Evolutionary conservation across 2,329 filamentous ascomycete genomes (phyloP), one percentile per base, ranked within the genome.

Genomic region (Tolypocladium tundrense): DNA sequence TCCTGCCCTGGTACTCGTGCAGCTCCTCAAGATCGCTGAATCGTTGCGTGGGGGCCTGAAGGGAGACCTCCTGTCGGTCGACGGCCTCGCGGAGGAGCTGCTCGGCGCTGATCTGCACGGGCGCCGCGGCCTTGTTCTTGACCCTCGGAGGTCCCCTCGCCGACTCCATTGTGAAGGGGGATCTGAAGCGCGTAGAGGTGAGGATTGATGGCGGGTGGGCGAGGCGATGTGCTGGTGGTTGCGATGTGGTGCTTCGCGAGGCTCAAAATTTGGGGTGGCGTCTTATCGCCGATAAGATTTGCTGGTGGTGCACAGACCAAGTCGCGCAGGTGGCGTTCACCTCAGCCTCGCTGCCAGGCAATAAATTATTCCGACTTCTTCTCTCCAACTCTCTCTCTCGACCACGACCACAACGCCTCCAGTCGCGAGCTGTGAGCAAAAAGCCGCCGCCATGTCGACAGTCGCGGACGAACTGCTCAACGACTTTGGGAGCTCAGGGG

Each of bases 1-100:
- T 97, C 63, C 94, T 85, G 57, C 92, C 93, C 74, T 99, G 94
- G 74, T 90, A 96, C 75, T 97, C 94, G 77, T 97, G 93, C 53
- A 99, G 85, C 78, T 99, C 94, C 77, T 99, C 94, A 66, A 99
- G 84, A 67, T 99, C 94, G 64, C 90, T 90, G 67, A 99, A 97
- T 51, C 92, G 88, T 74, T 97, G 92, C 19, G 92, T 96, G 1
- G 94, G 94, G 55, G 91, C 90, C 73, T 96, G 88, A 57, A 97
- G 78, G 45, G 85, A 84, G 40, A 88, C 86, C 75, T 99, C 94
- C 76, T 97, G 94, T 60, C 94, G 86, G 75, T 99, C 94, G 63
- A 97, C 94, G 63, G 94, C 94, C 79, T 99, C 94, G 66, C 94
- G 89, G 50, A 99, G 86, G 62, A 99, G 87, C 78, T 99, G 94